Evolutionary conservation across 1,284 basidiomycete genomes (phyloP), one percentile per base, ranked within the genome.

Genomic region (Puccinia triticina): DNA sequence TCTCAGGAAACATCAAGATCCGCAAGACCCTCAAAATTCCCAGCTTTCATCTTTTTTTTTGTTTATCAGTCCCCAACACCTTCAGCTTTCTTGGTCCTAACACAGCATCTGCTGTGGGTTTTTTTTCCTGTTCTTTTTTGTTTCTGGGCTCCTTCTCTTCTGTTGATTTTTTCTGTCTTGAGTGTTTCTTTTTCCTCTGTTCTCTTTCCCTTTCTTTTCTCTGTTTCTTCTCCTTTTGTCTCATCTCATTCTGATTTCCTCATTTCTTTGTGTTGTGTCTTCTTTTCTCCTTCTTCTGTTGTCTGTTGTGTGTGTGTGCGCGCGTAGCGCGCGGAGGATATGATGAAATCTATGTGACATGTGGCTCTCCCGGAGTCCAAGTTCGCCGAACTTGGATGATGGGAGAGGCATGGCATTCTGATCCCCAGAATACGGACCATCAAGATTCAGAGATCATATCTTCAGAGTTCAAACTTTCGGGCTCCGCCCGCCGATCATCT

Each of bases 311-410:
- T 59, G 57, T 59, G 57, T 59, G n/a, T n/a, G 26, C 57, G 57
- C 57, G 57, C 26, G 57, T 59, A 59, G 57, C 57, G 57, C 57
- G 57, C 57, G 26, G 26, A 59, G 57, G 57, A 59, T n/a, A 26
- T 59, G 23, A 59, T 59, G 57, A 59, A 59, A 59, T 59, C 2
- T n/a, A 59, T 26, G 57, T 59, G 57, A 59, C 57, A 59, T 16
- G 57, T 59, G 18, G 57, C 50, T n/a, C 26, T 29, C 26, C 57
- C n/a, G n/a, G 26, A 29, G 23, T 29, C 57, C 23, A 29, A 29
- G 23, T 59, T 59, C n/a, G n/a, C 57, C 2, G 57, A 59, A 59
- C 57, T 59, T 59, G 57, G 57, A 59, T n/a, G 57, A 59, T 23
- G 57, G 57, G 57, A 29, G 57, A 29, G 57, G 57, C 57, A 59